phyloP scores from a whole-genome alignment of 352 stramenopile genomes.

The Phytophthora fragariaefolia region DNA sequence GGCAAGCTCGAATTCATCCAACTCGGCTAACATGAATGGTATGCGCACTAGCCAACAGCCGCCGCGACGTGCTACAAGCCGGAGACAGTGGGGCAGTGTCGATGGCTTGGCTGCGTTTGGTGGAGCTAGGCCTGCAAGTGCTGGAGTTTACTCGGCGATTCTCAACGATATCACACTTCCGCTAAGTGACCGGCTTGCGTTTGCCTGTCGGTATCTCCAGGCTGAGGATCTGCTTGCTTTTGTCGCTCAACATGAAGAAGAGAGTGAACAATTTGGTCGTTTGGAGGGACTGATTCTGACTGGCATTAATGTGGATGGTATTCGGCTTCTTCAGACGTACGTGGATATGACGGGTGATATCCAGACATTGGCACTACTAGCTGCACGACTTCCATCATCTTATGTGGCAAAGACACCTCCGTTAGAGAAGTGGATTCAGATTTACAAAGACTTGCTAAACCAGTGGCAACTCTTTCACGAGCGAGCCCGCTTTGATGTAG shows the following conservation, averaged over 20 bases:
- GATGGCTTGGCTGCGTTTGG: slow-evolving; percentile 56
- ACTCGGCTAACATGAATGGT: slow-evolving; percentile 29
- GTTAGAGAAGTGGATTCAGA: slow-evolving; percentile 90
- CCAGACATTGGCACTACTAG: slow-evolving; percentile 91
- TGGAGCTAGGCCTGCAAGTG: slow-evolving; percentile 37
- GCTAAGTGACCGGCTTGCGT: slow-evolving; percentile 91
- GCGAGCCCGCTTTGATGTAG: slow-evolving; percentile 93
- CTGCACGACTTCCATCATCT: slow-evolving; percentile 63
- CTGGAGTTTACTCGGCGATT: slow-evolving; percentile 72
- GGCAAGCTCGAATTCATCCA: slow-evolving; percentile 44
- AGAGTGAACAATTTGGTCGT: slow-evolving; percentile 83
- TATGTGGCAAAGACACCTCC: slow-evolving; percentile 65
- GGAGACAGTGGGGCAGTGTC: slow-evolving; percentile 68
- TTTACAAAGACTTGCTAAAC: slow-evolving; percentile 94
- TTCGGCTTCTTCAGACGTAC: slow-evolving; percentile 92
- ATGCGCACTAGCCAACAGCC: slow-evolving; percentile 40
- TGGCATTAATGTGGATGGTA: slow-evolving; percentile 81
- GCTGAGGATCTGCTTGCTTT: slow-evolving; percentile 85
- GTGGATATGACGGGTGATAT: slow-evolving; percentile 91
- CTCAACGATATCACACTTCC: slow-evolving; percentile 88
- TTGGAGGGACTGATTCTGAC: slow-evolving; percentile 93
- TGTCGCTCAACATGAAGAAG: slow-evolving; percentile 76
- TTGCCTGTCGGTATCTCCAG: slow-evolving; percentile 92
- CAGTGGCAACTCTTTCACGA: slow-evolving; percentile 94
- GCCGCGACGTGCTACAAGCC: slow-evolving; percentile 38